Evolutionary conservation across 345 rosid species (phyloP), one percentile per base, ranked within the genome.

Genomic region (Lepidium sativum): DNA sequence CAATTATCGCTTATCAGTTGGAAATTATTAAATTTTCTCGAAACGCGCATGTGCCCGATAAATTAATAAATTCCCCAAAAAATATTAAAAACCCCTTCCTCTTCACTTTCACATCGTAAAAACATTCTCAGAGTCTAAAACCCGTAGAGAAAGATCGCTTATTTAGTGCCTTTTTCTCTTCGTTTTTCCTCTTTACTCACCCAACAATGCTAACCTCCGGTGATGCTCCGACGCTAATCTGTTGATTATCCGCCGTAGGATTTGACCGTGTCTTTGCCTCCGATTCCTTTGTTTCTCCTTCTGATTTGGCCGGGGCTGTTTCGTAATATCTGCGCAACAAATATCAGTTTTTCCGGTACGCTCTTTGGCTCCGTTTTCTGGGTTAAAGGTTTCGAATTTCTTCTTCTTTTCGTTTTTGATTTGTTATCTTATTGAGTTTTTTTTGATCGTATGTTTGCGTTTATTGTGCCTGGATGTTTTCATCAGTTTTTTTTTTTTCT

Each of bases 161-260:
- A 27, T 45, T 45, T 15, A 52, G 8, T 32, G 23, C 16, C 2
- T n/a, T n/a, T 40, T n/a, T 67, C 71, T 67, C 57, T 44, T 57
- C 49, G 12, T 56, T 17, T 66, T 16, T 51, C 29, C 14, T 21
- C 23, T 57, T 41, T 15, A 44, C 3, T 33, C 21, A 57, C 29
- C 21, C 23, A 4, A 51, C 73, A 69, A 51, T 69, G 73, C 60
- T 23, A 32, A 41, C 23, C 73, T 69, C 73, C 60, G 45, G 45
- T 11, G 15, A 60, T 50, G 8, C 38, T 41, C 18, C 18, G 12
- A 14, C 41, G 25, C 44, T 4, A 6, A 2, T 1, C 51, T 47
- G 1, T 71, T 57, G 32, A 47, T 17, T 21, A 12, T 11, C 34
- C 47, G 17, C 17, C 53, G 37, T 47, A 20, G 21, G 48, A 16